Evolutionary conservation across 208 protist species (phyloP), one percentile per base, ranked within the genome.

Genomic region (Acanthamoeba sp.): DNA sequence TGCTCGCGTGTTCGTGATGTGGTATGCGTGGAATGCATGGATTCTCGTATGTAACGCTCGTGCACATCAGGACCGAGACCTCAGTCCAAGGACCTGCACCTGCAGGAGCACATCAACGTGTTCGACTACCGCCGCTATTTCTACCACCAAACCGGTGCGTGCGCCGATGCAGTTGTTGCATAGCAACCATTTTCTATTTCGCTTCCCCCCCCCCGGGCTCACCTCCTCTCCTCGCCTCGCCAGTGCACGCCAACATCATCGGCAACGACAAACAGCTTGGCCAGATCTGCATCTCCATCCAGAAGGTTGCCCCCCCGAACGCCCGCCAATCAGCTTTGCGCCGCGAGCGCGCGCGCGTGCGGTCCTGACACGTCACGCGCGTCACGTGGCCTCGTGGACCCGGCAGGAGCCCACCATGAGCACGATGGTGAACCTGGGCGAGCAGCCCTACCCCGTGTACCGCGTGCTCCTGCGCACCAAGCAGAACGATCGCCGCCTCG

Each of bases 161-260:
- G n/a, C n/a, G n/a, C n/a, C n/a, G n/a, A n/a, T n/a, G n/a, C n/a
- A n/a, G n/a, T n/a, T n/a, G n/a, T n/a, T n/a, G n/a, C n/a, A 3
- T 59, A 59, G 14, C 52, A 6, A 27, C 52, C 4, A 5, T 22
- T 27, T n/a, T 27, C 52, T 22, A 12, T 3, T n/a, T n/a, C 52
- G 2, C 52, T 59, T 20, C 6, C 18, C 7, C 52, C n/a, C n/a
- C n/a, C n/a, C n/a, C n/a, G n/a, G n/a, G n/a, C n/a, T n/a, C n/a
- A n/a, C n/a, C n/a, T n/a, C n/a, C 18, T 27, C 18, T n/a, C 0
- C 52, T 14, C n/a, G n/a, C n/a, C n/a, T n/a, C n/a, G n/a, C n/a
- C 48, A 88, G 80, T 88, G 80, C 80, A 88, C 50, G 80, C 80
- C 42, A 88, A 88, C 80, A 88, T 88, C 50, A 88, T 88, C 80